Evolutionary conservation across 2,329 filamentous ascomycete genomes (phyloP), one percentile per base, ranked within the genome.

Genomic region (Penicillium sp.): DNA sequence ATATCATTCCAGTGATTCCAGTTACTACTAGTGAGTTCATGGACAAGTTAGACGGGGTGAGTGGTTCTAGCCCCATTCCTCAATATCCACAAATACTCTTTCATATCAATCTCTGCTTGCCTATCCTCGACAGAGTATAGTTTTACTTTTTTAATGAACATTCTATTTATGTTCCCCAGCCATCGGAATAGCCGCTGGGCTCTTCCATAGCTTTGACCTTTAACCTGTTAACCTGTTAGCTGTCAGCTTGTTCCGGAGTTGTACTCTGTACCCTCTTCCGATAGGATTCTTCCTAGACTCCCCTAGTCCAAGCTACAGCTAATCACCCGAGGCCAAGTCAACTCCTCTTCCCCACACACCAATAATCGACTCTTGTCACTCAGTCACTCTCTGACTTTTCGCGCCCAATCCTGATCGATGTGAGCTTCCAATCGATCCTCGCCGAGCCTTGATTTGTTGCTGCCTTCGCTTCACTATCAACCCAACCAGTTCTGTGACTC

Each of bases 381-480:
- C 30, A 2, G 9, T 33, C 9, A 33, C 30, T 33, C 30, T 12
- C 30, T 4, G n/a, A 17, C 24, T 42, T 28, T 44, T 55, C 37
- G 17, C 53, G 37, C 37, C 53, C 53, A 55, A 55, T 22, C 24
- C 53, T 55, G 13, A 15, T 28, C 53, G 19, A 60, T 60, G 57
- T 57, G 64, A 66, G 58, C 64, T 64, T 47, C 58, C 42, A 58
- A 66, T 66, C 42, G 49, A 54, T 33, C 44, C 19, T 19, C 33
- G 40, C 58, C 44, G 38, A 59, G 35, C 4, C 35, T 53, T 64
- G 62, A 68, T 69, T 68, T 65, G 67, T 55, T 62, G 62, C 64
- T 26, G 54, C 42, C 54, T 47, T 51, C 60, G 61, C 62, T 65
- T 66, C 63, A 67, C 65, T 65, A 53, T 54, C 66, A 62, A 68